phyloP scores from a whole-genome alignment of 1,284 basidiomycete genomes.

The Vanrija humicola region DNA sequence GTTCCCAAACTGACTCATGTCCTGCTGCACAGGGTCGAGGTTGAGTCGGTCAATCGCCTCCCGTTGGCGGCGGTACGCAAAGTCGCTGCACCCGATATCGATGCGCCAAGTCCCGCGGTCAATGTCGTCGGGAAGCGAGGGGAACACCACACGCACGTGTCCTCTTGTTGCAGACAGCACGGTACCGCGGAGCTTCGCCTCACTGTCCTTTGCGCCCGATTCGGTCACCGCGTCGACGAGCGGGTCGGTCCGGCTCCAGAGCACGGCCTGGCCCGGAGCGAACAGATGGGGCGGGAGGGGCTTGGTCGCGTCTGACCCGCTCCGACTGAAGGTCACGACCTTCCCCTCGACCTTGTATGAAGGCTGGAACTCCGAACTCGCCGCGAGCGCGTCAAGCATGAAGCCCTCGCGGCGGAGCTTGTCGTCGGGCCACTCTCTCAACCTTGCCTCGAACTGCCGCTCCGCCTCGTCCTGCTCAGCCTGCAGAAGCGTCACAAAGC shows the following conservation, averaged over 20 bases:
- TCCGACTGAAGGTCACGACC: conserved; percentile 55
- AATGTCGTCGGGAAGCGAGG: conserved; percentile 51
- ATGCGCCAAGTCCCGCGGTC: conserved; percentile 60
- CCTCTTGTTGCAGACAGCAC: conserved; percentile 54
- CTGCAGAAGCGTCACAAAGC: conserved; percentile 61
- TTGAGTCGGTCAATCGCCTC: conserved; percentile 61
- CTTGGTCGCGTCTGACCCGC: conserved; percentile 57
- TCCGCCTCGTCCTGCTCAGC: conserved; percentile 65
- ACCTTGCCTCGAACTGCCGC: conserved; percentile 55
- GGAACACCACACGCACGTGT: conserved; percentile 59
- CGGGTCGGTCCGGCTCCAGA: conserved; percentile 63
- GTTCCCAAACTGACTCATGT: conserved; percentile 29
- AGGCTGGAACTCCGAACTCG: conserved; percentile 10
- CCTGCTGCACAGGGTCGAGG: conserved; percentile 55
- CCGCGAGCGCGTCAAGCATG: conserved; percentile 60
- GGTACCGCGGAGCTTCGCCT: conserved; percentile 57
- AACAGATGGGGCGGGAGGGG: conserved; percentile 22
- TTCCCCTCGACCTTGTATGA: conserved; percentile 11
- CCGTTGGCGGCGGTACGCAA: conserved; percentile 66
- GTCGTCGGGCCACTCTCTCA: conserved; percentile 62
- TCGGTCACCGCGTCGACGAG: conserved; percentile 20
- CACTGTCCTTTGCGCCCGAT: conserved; percentile 30
- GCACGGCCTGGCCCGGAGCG: conserved; percentile 59
- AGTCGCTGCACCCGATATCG: conserved; percentile 66
- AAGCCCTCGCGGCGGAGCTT: conserved; percentile 65